phyloP scores from a whole-genome alignment of 202 grass and related monocot genomes.

The Saccharum hybrid region DNA sequence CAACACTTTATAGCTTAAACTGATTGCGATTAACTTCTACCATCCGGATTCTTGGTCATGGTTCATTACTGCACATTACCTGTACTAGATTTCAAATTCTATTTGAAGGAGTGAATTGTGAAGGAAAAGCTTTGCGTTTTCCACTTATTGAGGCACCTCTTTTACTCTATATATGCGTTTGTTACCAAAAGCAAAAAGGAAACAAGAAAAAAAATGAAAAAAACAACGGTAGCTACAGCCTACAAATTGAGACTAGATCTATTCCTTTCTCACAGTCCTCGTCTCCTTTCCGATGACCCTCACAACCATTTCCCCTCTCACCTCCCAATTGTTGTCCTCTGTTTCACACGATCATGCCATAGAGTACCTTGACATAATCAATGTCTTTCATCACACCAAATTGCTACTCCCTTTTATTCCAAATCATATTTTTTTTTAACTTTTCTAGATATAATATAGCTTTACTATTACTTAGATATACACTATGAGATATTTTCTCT shows the following conservation, averaged over 20 bases:
- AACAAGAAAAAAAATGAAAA: background rate
- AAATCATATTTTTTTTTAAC: no score
- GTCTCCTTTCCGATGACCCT: background rate
- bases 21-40: background rate
- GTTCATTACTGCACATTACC: background rate
- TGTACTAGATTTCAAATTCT: background rate
- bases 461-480: no score
- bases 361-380: background rate
- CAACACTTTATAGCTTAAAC: background rate
- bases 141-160: background rate
- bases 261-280: background rate
- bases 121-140: background rate
- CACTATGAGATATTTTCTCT: no score
- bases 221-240: background rate
- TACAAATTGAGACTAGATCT: background rate
- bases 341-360: background rate
- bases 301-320: background rate
- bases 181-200: background rate
- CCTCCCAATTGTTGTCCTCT: background rate
- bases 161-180: background rate
- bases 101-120: background rate
- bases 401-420: background rate
- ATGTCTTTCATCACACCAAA: background rate
- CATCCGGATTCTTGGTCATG: background rate
- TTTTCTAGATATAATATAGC: no score